Percentiles rank a stretch among this genome's conserved stretches.
These are phyloP conservation scores for Aureobasidium leucospermi DNA, from an alignment of 2,329 filamentous ascomycete genomes.

Conservation along the genomic window DNA sequence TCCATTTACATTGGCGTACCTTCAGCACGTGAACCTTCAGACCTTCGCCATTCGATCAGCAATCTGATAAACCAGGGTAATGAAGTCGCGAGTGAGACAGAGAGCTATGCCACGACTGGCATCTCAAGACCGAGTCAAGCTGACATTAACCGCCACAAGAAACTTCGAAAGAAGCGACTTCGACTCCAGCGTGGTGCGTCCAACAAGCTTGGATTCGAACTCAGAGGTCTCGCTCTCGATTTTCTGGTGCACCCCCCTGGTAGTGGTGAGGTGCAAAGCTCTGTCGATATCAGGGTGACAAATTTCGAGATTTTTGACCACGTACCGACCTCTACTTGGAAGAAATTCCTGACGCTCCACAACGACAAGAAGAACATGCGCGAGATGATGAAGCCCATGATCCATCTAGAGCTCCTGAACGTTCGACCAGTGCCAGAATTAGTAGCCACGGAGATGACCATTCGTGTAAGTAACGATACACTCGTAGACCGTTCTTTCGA, in stretches of 20 bases:
- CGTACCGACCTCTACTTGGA: constrained; percentile 93
- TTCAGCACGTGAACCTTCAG: constrained; percentile 68
- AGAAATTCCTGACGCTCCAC: constrained; percentile 93
- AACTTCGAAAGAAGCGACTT: constrained; percentile 42
- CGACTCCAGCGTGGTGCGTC: constrained; percentile 76
- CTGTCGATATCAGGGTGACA: constrained; percentile 72
- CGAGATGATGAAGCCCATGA: constrained; percentile 81
- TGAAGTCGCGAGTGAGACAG: constrained; percentile 79
- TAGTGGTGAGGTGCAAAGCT: constrained; percentile 76
- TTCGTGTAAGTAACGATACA: constrained; percentile 49
- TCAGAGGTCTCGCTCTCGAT: constrained; percentile 77
- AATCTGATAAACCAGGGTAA: constrained; percentile 66
- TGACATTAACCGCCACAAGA: constrained; percentile 23
- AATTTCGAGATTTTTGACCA: constrained; percentile 91
- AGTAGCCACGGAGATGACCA: constrained; percentile 80
- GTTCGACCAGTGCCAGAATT: constrained; percentile 79
- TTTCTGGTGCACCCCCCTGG: constrained; percentile 70
- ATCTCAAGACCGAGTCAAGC: constrained; percentile 52
- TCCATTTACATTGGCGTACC: constrained; percentile 96
- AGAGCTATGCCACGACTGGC: constrained; percentile 70
- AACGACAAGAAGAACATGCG: constrained; percentile 70
- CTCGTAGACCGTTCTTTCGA: constrained; percentile 15
- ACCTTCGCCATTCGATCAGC: constrained; percentile 78
- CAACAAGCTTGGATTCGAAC: constrained; percentile 93
- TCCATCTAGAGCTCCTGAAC: constrained; percentile 79